A percentile compares a stretch with the other conserved stretches of the same genome.
Conservation (phyloP, 164 flowering plant genomes). For the Stephania japonica region DNA sequence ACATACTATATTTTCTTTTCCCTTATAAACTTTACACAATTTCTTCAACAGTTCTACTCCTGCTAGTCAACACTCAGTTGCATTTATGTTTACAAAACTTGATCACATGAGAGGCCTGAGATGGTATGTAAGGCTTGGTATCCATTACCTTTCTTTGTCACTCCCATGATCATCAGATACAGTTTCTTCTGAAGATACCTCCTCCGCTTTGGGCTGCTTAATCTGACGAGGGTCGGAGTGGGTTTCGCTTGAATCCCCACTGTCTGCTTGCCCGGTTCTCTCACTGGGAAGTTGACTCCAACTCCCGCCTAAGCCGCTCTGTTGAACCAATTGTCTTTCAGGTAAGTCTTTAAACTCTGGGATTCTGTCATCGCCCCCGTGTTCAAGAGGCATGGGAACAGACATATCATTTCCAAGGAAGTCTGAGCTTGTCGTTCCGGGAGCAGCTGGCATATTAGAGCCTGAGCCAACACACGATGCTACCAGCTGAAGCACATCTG, state of each 20-base stretch:
- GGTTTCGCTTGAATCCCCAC: constrained; percentile 53
- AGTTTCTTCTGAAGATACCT: constrained; percentile 56
- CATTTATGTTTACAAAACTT: constrained; percentile 50
- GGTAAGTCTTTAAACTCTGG: constrained; percentile 17
- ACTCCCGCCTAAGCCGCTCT: constrained; percentile 14
- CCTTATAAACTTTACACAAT: constrained; percentile 41
- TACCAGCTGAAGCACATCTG: constrained; percentile 57
- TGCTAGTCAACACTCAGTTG: constrained; percentile 24
- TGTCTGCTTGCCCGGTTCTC: constrained; percentile 21
- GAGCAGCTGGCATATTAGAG: constrained; percentile 21
- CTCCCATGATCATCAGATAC: constrained; percentile 46
- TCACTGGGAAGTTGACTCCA: constrained; percentile 16
- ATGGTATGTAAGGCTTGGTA: neutral
- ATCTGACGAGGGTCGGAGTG: constrained; percentile 33
- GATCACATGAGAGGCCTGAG: constrained; percentile 8
- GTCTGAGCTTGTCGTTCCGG: constrained; percentile 26
- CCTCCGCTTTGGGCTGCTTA: constrained; percentile 30
- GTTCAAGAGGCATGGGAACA: constrained; percentile 14
- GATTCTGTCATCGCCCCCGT: constrained; percentile 17
- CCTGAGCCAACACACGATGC: constrained; percentile 61
- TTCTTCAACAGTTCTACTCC: constrained; percentile 27
- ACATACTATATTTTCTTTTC: constrained; percentile 29
- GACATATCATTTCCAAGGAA: constrained; percentile 25
- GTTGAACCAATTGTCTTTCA: constrained; percentile 22
- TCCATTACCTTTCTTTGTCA: constrained; percentile 26